Base-by-base conservation (phyloP, 2,329 filamentous ascomycete genomes). In the Teratosphaeria viscida region DNA sequence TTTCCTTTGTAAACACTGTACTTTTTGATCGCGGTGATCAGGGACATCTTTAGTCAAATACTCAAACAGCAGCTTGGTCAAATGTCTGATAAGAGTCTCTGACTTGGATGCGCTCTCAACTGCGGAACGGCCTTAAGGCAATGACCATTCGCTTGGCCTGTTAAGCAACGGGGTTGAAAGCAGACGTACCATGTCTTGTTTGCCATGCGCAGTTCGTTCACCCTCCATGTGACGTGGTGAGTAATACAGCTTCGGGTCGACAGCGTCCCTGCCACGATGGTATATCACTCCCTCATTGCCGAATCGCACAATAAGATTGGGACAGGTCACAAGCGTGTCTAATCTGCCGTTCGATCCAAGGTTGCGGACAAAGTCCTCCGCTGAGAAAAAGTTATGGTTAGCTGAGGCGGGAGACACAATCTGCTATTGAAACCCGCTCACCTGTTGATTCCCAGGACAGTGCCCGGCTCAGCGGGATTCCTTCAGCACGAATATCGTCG, bases 281-380 rank as follows among this genome's bases (percentile, higher is more conserved):
- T 72, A 66, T 32, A 72, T 71, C 14, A 71, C 62, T 11, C 68
- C 70, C 56, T 71, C 68, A 54, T 60, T 67, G 19, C 70, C 70
- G 37, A 72, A 72, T n/a, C 70, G 62, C 8, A 72, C 69, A 27
- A 72, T 69, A 10, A 72, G 60, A 54, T 72, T 72, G 1, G 70
- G 70, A 59, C 70, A 72, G 37, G 70, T 72, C 8, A 71, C 70
- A 6, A 72, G 63, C 4, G 70, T 72, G 49, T 72, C 70, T 11
- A 72, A 63, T 29, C 67, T 61, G 4, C 70, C 70, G 64, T 72
- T 71, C 5, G 67, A 69, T 6, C 70, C 70, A 23, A 72, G 63
- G 56, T 71, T 70, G 2, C 69, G 68, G 14, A 72, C 69, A 54
- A 72, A 72, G 57, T 72, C 70, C 52, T 72, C 70, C 1, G 68